Evolutionary conservation across 371 early-diverging fungal species (phyloP).

Genomic region (Syncephalastrum sp.): DNA sequence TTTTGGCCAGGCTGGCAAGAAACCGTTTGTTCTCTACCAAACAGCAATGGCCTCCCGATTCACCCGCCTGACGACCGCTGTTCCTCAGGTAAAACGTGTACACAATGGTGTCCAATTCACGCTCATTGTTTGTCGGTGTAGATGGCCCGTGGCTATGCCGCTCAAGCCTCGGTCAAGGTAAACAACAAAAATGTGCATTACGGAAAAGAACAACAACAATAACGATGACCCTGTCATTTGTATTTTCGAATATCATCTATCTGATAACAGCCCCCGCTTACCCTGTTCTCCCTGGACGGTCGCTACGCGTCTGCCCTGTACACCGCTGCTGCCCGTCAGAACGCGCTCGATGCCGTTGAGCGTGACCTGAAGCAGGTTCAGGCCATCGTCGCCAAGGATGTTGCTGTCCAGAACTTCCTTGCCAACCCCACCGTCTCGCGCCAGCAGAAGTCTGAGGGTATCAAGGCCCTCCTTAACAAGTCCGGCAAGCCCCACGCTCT

Average conservation of each 20-base stretch:
- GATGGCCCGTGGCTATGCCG: constrained; percentile 61
- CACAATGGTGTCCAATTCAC: constrained; percentile 1
- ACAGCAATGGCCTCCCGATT: constrained; percentile 46
- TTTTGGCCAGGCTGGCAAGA: too few species aligned
- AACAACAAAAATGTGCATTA: constrained; percentile 2
- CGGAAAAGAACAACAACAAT: constrained; percentile 6
- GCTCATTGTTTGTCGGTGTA: constrained; percentile 20
- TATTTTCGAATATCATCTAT: background rate
- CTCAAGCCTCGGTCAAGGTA: constrained; percentile 54
- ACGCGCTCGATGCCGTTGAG: constrained; percentile 84
- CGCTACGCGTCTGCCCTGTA: constrained; percentile 97
- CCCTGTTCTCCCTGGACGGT: constrained; percentile 93
- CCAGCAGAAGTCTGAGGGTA: constrained; percentile 73
- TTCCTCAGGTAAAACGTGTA: constrained; percentile 37
- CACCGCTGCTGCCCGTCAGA: constrained; percentile 89
- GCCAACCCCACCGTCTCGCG: constrained; percentile 88
- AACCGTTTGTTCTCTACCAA: too few species aligned
- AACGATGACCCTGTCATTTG: constrained; percentile 1
- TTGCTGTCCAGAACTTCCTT: constrained; percentile 69
- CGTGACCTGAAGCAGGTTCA: constrained; percentile 76
- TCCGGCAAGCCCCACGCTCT: constrained; percentile 72
- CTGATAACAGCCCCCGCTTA: constrained; percentile 71
- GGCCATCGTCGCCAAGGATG: constrained; percentile 70
- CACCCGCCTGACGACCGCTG: constrained; percentile 45
- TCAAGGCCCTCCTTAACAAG: constrained; percentile 59